Percentiles rank a stretch among this genome's conserved stretches.
Conservation (phyloP, 768 basidiomycete genomes). For the Leccinum olivaceopallidum region DNA sequence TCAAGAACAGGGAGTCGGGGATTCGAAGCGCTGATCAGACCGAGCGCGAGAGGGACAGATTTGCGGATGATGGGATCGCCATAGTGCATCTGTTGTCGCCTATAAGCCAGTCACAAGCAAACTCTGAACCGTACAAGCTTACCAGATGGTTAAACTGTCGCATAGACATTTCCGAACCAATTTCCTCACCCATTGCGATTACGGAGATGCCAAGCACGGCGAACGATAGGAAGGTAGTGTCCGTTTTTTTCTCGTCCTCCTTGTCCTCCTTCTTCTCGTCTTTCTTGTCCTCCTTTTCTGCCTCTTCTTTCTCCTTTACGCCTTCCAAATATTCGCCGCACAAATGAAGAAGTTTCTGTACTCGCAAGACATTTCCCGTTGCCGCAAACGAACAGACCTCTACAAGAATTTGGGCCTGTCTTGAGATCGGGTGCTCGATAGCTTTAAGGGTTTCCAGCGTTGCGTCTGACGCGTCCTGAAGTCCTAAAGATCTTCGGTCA, state of each 20-base stretch:
- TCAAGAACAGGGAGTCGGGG: slow-evolving; percentile 94
- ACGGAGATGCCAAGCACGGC: slow-evolving; percentile 92
- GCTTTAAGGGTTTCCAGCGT: slow-evolving; percentile 92
- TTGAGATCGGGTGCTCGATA: slow-evolving; percentile 89
- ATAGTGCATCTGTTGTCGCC: slow-evolving; percentile 85
- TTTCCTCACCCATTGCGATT: slow-evolving; percentile 97
- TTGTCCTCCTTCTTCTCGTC: slow-evolving; percentile 66
- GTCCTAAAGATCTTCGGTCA: slow-evolving; percentile 49
- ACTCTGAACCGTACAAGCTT: slow-evolving; percentile 27
- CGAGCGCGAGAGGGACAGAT: slow-evolving; percentile 92
- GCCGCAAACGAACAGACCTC: slow-evolving; percentile 95
- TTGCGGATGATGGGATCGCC: slow-evolving; percentile 92
- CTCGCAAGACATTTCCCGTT: slow-evolving; percentile 91
- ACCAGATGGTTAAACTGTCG: slow-evolving; percentile 97
- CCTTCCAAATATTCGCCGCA: slow-evolving; percentile 88
- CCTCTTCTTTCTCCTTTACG: slow-evolving; percentile 38
- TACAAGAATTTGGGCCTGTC: slow-evolving; percentile 88
- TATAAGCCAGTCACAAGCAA: slow-evolving; percentile 15
- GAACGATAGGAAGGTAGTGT: slow-evolving; percentile 88
- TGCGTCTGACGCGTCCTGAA: slow-evolving; percentile 91
- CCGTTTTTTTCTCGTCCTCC: slow-evolving; percentile 53
- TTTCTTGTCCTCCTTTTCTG: slow-evolving; percentile 39
- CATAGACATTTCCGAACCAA: slow-evolving; percentile 97
- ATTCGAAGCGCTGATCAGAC: slow-evolving; percentile 93
- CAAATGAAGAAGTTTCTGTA: slow-evolving; percentile 89